These are phyloP conservation scores for Takashimella koratensis DNA, from an alignment of 1,284 basidiomycete species.

Conservation along the genomic window DNA sequence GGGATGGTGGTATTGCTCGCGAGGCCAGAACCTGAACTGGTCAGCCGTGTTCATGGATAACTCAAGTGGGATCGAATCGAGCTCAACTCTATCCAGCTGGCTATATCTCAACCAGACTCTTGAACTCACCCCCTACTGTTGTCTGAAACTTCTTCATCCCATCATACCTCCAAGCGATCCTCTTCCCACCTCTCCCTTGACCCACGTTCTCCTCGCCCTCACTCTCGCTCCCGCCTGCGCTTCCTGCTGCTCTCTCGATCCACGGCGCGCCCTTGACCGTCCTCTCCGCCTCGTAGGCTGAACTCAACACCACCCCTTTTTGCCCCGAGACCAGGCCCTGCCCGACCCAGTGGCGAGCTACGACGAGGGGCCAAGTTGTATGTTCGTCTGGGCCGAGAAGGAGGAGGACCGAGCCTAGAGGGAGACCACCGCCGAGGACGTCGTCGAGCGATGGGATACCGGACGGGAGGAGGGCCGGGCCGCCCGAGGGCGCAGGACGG, in stretches of 20 bases:
- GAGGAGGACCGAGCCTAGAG: conserved; percentile 69
- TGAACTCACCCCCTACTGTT: conserved; percentile 55
- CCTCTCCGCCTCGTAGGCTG: conserved; percentile 50
- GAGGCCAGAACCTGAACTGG: too few species aligned
- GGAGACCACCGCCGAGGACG: conserved; percentile 87
- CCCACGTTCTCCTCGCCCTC: conserved; percentile 55
- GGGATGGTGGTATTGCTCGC: conserved; percentile 27
- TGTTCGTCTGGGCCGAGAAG: conserved; percentile 76
- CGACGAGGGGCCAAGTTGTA: conserved; percentile 78
- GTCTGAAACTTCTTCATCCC: conserved; percentile 88
- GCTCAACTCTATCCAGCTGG: too few species aligned
- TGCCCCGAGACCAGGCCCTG: conserved; percentile 78
- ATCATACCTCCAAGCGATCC: conserved; percentile 95
- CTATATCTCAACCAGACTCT: too few species aligned
- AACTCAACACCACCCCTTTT: conserved; percentile 63
- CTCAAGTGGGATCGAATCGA: too few species aligned
- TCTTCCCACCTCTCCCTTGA: conserved; percentile 50
- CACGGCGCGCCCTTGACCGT: conserved; percentile 74
- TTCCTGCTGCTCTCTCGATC: conserved; percentile 50
- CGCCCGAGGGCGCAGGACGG: conserved; percentile 58
- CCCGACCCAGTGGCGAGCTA: conserved; percentile 82
- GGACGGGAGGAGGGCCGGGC: conserved; percentile 69
- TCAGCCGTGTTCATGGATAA: too few species aligned
- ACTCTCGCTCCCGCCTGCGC: conserved; percentile 51
- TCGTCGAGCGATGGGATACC: conserved; percentile 95